Evolutionary conservation across 148 eudicot species (phyloP).

Genomic region (Tetragonia tetragonoides): DNA sequence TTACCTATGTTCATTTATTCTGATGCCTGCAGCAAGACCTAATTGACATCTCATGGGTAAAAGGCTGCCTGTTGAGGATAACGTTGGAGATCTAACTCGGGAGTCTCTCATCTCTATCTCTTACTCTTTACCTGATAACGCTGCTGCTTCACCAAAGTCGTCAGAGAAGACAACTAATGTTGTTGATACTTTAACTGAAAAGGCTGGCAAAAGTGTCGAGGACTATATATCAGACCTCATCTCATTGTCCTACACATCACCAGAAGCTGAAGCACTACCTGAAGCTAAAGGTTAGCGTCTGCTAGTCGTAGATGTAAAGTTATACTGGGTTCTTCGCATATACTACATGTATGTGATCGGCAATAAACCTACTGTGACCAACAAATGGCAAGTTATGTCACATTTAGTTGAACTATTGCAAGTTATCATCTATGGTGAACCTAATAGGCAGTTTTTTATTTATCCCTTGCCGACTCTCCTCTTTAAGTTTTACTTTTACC

Average conservation of each 20-base stretch:
- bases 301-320: conserved; percentile 11
- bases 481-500: too few species aligned
- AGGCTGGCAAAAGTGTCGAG: conserved; percentile 12
- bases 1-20: neutral
- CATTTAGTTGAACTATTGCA: neutral
- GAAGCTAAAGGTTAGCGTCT: conserved; percentile 18
- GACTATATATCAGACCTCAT: conserved; percentile 25
- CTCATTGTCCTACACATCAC: conserved; percentile 29
- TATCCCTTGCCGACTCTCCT: too few species aligned
- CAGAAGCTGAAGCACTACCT: conserved; percentile 23
- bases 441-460: too few species aligned
- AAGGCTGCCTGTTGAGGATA: conserved; percentile 16
- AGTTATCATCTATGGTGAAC: neutral
- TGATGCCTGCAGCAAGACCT: conserved; percentile 14
- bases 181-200: neutral
- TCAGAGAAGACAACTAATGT: conserved; percentile 13
- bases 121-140: conserved; percentile 16
- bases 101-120: conserved; percentile 34
- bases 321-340: neutral
- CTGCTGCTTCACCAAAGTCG: conserved; percentile 4
- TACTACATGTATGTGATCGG: neutral
- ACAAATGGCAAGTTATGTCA: neutral
- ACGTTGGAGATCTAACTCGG: conserved; percentile 13
- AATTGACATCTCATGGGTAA: conserved; percentile 14
- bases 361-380: neutral